phyloP scores from a whole-genome alignment of 257 asterid genomes.

The Nicotiana attenuata region DNA sequence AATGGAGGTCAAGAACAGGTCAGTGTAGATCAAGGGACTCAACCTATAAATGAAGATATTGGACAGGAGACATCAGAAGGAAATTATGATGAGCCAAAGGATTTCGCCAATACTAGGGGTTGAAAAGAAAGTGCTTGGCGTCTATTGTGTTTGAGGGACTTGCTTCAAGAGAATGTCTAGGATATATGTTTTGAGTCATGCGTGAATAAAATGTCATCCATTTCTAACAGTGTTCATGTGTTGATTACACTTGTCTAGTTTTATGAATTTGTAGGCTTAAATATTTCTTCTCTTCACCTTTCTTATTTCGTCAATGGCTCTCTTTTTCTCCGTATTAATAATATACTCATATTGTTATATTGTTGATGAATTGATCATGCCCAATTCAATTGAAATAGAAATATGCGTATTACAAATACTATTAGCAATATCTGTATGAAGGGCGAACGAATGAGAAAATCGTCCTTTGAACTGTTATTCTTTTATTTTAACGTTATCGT shows the following conservation, averaged over 20 bases:
- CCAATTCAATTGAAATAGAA: not conserved
- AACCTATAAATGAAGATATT: conserved; percentile 5
- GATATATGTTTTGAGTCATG: not conserved
- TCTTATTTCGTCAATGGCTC: not conserved
- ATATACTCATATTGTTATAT: no score
- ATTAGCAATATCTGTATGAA: not conserved
- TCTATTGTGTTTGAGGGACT: not conserved
- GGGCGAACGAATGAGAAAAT: no score
- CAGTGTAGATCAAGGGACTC: conserved; percentile 1
- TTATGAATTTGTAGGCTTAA: not conserved
- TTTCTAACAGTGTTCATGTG: not conserved
- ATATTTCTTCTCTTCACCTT: not conserved
- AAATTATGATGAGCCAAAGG: conserved; percentile 11
- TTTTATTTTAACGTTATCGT: no score
- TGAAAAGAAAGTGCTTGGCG: not conserved
- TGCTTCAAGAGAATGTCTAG: not conserved
- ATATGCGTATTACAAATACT: not conserved
- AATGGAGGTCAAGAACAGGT: conserved; percentile 16
- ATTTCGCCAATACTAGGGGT: conserved; percentile 20
- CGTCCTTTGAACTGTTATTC: no score
- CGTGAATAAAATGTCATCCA: not conserved
- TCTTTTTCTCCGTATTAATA: not conserved
- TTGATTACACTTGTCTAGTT: not conserved
- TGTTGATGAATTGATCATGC: no score
- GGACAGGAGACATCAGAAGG: not conserved